These are phyloP conservation scores for Yamadazyma scolyti DNA, from an alignment of 805 yeast species.

Conservation along the genomic window DNA sequence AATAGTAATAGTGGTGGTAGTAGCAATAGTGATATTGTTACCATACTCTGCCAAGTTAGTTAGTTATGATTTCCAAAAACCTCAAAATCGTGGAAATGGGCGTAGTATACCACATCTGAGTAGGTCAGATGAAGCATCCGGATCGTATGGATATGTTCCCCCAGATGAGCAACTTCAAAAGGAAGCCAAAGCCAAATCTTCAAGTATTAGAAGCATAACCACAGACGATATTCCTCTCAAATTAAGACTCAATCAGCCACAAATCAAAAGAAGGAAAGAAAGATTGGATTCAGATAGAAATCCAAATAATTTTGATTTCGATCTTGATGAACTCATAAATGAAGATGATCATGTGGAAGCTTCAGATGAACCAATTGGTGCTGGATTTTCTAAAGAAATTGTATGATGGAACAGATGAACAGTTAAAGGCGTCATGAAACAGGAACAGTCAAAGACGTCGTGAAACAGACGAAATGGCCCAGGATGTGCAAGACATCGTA, in stretches of 20 bases:
- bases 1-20: conserved; percentile 38
- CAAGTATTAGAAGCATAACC: conserved; percentile 28
- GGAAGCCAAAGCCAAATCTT: conserved; percentile 7
- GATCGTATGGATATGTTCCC: conserved; percentile 33
- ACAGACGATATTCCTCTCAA: conserved; percentile 35
- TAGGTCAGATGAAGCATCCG: conserved; percentile 3
- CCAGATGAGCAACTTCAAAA: conserved; percentile 31
- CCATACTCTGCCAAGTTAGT: conserved; percentile 53
- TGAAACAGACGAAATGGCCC: too few species aligned
- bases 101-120: background rate
- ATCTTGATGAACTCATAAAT: conserved; percentile 38
- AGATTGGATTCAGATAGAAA: conserved; percentile 31
- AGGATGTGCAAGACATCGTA: too few species aligned
- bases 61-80: conserved; percentile 34
- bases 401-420: conserved; percentile 2
- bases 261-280: conserved; percentile 28
- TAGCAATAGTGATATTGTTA: conserved; percentile 37
- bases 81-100: conserved; percentile 8
- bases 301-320: conserved; percentile 42
- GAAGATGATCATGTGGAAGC: conserved; percentile 21
- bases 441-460: too few species aligned
- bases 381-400: conserved; percentile 8
- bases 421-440: too few species aligned
- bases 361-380: background rate
- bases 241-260: conserved; percentile 21